Percentiles rank a stretch among this genome's conserved stretches.
phyloP scores from a whole-genome alignment of 495 filamentous ascomycete species.

The Daldinia decipiens region DNA sequence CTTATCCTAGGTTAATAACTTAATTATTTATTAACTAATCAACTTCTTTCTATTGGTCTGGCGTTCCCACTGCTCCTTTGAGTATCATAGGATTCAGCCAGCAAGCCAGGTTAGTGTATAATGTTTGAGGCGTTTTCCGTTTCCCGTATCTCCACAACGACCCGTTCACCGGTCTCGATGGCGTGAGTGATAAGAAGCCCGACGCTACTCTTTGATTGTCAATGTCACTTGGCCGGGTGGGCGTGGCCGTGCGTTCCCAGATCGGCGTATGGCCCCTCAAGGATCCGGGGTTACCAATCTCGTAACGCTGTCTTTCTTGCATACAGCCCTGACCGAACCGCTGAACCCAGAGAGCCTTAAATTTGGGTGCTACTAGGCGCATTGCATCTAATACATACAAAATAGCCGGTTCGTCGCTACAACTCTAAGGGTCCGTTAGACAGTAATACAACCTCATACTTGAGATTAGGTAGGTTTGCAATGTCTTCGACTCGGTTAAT shows the following conservation, averaged over 20 bases:
- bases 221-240: slow-evolving; percentile 28
- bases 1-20: background rate
- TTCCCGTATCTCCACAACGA: slow-evolving; percentile 19
- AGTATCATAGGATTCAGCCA: slow-evolving; percentile 6
- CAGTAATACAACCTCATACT: background rate
- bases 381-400: slow-evolving; percentile 11
- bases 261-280: slow-evolving; percentile 40
- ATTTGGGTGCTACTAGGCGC: slow-evolving; percentile 15
- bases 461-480: slow-evolving; percentile 4
- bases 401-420: slow-evolving; percentile 29
- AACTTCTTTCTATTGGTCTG: slow-evolving; percentile 18
- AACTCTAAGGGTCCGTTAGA: slow-evolving; percentile 32
- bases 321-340: slow-evolving; percentile 36
- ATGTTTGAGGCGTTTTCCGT: slow-evolving; percentile 1
- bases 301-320: slow-evolving; percentile 28
- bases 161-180: slow-evolving; percentile 31
- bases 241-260: slow-evolving; percentile 28
- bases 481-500: slow-evolving; percentile 30
- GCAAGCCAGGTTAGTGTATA: background rate
- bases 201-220: slow-evolving; percentile 19
- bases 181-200: slow-evolving; percentile 17
- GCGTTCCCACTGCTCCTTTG: background rate
- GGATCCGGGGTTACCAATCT: slow-evolving; percentile 38
- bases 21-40: slow-evolving; percentile 21
- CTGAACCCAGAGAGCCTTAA: slow-evolving; percentile 21